Conservation (phyloP, 257 asterid species). For the Apocynum venetum region DNA sequence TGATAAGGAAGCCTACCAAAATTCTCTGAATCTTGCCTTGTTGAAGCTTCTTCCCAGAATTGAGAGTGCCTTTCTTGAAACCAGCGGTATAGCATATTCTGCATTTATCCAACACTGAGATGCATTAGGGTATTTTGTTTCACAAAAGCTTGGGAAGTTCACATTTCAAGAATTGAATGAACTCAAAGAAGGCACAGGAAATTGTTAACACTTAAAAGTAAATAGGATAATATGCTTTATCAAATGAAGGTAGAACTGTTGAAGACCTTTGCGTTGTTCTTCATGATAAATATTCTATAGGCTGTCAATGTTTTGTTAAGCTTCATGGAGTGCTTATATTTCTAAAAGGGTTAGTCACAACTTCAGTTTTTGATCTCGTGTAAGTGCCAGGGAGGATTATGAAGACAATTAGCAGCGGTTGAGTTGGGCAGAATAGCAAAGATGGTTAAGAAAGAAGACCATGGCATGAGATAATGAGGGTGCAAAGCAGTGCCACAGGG, state of each 20-base stretch:
- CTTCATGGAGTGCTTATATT: neutral
- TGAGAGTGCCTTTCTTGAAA: conserved; percentile 45
- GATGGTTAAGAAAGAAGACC: neutral
- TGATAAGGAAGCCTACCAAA: conserved; percentile 71
- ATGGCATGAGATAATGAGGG: neutral
- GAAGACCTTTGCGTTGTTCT: neutral
- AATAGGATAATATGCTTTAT: neutral
- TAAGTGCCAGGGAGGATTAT: neutral
- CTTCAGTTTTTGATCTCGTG: neutral
- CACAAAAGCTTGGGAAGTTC: neutral
- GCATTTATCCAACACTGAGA: conserved; percentile 22
- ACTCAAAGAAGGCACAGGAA: neutral
- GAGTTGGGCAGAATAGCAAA: neutral
- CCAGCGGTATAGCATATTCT: conserved; percentile 69
- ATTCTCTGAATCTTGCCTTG: conserved; percentile 31
- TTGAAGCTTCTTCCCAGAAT: conserved; percentile 49
- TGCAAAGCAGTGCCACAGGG: neutral
- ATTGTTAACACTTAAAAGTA: neutral
- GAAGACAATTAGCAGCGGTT: neutral
- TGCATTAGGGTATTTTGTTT: neutral
- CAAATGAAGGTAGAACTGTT: neutral
- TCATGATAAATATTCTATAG: neutral
- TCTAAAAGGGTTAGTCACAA: neutral
- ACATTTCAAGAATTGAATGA: neutral
- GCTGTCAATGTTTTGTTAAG: neutral